Conservation (phyloP, 2,329 filamentous ascomycete genomes). For the Fusarium aywerte region DNA sequence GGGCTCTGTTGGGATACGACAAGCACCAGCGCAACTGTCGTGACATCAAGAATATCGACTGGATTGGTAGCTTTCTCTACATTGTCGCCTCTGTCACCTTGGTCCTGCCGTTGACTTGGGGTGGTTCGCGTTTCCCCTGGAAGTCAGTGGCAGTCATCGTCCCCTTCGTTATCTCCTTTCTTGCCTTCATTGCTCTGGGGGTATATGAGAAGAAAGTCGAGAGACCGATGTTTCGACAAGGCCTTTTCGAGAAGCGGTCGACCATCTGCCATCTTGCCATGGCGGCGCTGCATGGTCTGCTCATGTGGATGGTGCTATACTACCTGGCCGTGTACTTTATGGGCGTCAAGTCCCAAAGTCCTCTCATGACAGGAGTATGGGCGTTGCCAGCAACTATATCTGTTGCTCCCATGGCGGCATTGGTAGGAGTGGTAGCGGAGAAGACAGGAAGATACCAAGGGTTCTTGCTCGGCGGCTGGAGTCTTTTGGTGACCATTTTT, state of each 20-base stretch:
- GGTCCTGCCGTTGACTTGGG: constrained; percentile 33
- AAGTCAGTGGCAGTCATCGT: constrained; percentile 58
- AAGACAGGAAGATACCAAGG: constrained; percentile 69
- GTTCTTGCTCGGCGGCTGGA: constrained; percentile 71
- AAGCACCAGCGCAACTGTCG: neutral
- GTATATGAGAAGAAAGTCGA: constrained; percentile 31
- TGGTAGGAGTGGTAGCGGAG: constrained; percentile 65
- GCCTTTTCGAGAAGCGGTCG: constrained; percentile 37
- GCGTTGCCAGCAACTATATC: constrained; percentile 70
- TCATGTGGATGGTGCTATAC: constrained; percentile 48
- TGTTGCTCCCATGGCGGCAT: constrained; percentile 68
- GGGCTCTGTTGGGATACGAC: constrained; percentile 46
- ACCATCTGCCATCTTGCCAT: constrained; percentile 38
- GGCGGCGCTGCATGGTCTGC: constrained; percentile 40
- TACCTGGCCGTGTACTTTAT: constrained; percentile 46
- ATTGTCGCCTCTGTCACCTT: constrained; percentile 34
- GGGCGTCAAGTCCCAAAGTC: constrained; percentile 36
- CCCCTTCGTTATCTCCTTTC: constrained; percentile 66
- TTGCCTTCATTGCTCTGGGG: constrained; percentile 54
- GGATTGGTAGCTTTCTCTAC: constrained; percentile 70
- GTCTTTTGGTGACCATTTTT: constrained; percentile 65
- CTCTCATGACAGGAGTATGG: constrained; percentile 55
- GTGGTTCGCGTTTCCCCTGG: constrained; percentile 39
- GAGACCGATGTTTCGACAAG: constrained; percentile 42
- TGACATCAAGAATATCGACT: constrained; percentile 62